These are phyloP conservation scores for Setaria viridis DNA, from an alignment of 202 grass and related monocot species.

Conservation along the genomic window DNA sequence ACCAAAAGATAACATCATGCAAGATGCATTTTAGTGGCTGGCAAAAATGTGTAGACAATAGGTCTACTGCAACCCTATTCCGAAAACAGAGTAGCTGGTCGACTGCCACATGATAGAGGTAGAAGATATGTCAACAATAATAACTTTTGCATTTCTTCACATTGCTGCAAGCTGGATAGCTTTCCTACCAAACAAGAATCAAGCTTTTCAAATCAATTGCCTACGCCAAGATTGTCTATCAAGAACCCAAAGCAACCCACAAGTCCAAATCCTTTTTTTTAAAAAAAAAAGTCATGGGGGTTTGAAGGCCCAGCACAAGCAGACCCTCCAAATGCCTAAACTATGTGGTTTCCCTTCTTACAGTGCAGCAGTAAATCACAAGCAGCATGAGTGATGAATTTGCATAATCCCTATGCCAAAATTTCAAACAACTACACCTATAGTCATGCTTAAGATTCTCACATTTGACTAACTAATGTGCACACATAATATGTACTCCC, in stretches of 20 bases:
- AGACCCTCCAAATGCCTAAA: background rate
- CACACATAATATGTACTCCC: background rate
- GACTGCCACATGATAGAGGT: background rate
- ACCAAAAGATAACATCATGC: background rate
- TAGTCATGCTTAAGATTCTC: constrained; percentile 21
- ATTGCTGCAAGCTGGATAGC: background rate
- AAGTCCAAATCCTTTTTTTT: background rate
- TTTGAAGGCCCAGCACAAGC: background rate
- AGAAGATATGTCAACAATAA: background rate
- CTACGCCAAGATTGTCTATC: constrained; percentile 23
- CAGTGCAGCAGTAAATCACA: background rate
- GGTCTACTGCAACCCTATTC: background rate
- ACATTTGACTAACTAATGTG: background rate
- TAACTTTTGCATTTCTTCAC: background rate
- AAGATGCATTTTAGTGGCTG: background rate
- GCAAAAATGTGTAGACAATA: background rate
- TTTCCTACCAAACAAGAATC: background rate
- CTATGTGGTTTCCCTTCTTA: background rate
- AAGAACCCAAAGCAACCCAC: background rate
- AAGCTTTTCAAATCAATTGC: background rate
- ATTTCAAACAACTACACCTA: background rate
- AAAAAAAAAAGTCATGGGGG: background rate
- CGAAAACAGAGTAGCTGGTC: background rate
- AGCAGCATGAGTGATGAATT: background rate
- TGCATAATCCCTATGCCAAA: background rate